Evolutionary conservation across 768 basidiomycete species (phyloP), one percentile per base, ranked within the genome.

Genomic region (Sporobolomyces pararoseus): DNA sequence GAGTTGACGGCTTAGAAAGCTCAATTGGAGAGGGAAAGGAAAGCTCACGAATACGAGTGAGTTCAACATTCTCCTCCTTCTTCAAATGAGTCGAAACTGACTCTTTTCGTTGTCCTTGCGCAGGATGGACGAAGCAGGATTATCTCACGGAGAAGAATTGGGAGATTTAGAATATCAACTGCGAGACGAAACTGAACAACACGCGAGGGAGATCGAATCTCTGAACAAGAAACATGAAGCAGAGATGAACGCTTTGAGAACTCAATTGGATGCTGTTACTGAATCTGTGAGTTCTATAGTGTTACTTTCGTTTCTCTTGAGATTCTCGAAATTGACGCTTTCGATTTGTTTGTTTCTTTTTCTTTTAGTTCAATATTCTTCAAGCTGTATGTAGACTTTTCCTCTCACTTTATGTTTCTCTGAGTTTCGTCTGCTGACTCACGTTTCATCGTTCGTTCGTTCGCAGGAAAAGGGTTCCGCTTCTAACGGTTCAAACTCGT

Each of bases 161-260:
- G 51, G 31, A 17, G 51, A 17, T 13, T 23, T 54, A 7, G 53
- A 54, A 35, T 32, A 7, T 19, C 51, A 34, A 37, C 21, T 31
- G 29, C 31, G 53, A n/a, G 53, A 54, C 19, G 9, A 54, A 35
- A 34, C 53, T 31, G 51, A 52, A 52, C 51, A 52, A 27, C 51
- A 54, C 31, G 7, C 31, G 13, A 12, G 31, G 17, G 53, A 21
- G 17, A 34, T 37, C 17, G 31, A 54, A 6, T 17, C 14, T 14
- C 21, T 54, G 29, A 54, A 54, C 31, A 37, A 32, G 32, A 54
- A 12, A 14, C 53, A 54, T 32, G 53, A 54, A 23, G 5, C 25
- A 10, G 50, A 51, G 17, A 51, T 27, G 50, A 27, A 51, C 50
- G 25, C 17, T 12, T 51, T 51, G 50, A 25, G 17, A 51, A 10